Base-by-base conservation (phyloP, 345 rosid genomes). In the Populus ilicifolia region DNA sequence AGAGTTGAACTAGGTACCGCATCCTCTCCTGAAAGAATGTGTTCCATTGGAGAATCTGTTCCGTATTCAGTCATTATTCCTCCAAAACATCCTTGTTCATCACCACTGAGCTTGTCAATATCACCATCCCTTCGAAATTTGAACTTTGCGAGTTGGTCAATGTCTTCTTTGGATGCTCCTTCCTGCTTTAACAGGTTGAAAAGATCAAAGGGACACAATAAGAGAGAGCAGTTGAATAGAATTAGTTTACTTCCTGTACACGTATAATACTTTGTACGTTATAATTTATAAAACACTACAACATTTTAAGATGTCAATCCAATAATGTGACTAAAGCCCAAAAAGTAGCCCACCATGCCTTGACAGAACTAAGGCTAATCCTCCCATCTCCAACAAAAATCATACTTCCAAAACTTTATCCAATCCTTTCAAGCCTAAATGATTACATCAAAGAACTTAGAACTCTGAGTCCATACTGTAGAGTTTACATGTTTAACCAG, bases 151-250 rank as follows among this genome's bases (percentile, higher is more conserved):
- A 95, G 86, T 81, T 86, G 92, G 54, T 92, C 97, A 77, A 96
- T 88, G 80, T 93, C 99, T 84, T 96, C 98, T 83, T 82, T 90
- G 29, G 99, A 83, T 72, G 99, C 97, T 80, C 98, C 98, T 86
- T 92, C 98, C 99, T 96, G 90, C 73, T 85, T 76, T 38, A 27
- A 64, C 77, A 69, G 43, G 71, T 81, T 77, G 75, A 38, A 70
- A 48, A 14, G 56, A 35, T 73, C 33, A n/a, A 29, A 38, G 18
- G 16, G n/a, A 61, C 18, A 65, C 2, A 73, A 54, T 5, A 43
- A 12, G 16, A 43, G 30, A n/a, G 5, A 2, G 18, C 71, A 43
- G 46, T 43, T 43, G 46, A 43, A 43, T 43, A 43, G 3, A 43
- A 43, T 43, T 43, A 43, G 4, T 43, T 43, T 43, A 10, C 46